phyloP scores from a whole-genome alignment of 345 rosid genomes.

The Brassica juncea region DNA sequence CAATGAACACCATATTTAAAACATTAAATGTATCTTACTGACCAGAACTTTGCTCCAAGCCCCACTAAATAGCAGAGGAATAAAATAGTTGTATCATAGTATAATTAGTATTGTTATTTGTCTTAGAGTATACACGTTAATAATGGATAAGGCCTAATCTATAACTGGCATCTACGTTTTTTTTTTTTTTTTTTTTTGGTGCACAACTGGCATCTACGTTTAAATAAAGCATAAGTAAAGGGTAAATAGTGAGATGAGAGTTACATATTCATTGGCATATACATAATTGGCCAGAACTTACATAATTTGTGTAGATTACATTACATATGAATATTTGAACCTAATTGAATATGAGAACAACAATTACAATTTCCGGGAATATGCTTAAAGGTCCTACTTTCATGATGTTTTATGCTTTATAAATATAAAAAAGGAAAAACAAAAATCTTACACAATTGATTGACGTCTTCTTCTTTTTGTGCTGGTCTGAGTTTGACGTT shows the following conservation, averaged over 20 bases:
- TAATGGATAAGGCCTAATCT: not conserved
- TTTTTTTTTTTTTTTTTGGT: no score
- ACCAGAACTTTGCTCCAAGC: constrained; percentile 21
- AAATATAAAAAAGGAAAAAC: not conserved
- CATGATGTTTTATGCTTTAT: constrained; percentile 10
- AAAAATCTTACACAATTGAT: constrained; percentile 11
- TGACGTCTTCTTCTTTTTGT: constrained; percentile 2
- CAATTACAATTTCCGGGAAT: not conserved
- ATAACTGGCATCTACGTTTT: constrained; percentile 7
- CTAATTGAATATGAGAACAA: not conserved
- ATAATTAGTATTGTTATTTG: not conserved
- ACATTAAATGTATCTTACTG: constrained; percentile 17
- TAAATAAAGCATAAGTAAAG: not conserved
- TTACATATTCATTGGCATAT: not conserved
- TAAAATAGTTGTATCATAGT: constrained; percentile 2
- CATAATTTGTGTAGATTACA: not conserved
- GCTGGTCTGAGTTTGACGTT: constrained; percentile 6
- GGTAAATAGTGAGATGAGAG: constrained; percentile 9
- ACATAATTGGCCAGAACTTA: not conserved
- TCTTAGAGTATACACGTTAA: not conserved
- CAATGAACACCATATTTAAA: constrained; percentile 14
- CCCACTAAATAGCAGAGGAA: constrained; percentile 17
- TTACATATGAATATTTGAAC: no score
- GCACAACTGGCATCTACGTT: not conserved
- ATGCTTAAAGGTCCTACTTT: constrained; percentile 4